Percentiles rank a stretch among this genome's conserved stretches.
These are phyloP conservation scores for Magnolia changhungtana DNA, from an alignment of 164 flowering plant species.

Conservation along the genomic window DNA sequence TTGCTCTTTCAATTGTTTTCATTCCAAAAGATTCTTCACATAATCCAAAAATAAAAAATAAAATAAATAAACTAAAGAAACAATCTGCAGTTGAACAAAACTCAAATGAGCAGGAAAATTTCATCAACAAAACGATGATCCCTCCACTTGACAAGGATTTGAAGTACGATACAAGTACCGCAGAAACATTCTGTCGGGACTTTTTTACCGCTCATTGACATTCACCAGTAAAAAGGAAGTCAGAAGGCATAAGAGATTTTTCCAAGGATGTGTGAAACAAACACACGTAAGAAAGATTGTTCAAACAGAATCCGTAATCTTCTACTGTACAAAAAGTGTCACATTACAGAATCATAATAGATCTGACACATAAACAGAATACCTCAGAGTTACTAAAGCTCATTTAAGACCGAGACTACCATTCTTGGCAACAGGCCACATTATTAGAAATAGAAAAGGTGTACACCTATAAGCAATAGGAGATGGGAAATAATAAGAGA, in stretches of 20 bases:
- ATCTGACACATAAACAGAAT: neutral
- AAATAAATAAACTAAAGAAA: too few relatives aligned
- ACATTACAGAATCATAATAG: neutral
- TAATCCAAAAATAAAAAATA: too few relatives aligned
- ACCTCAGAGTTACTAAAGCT: neutral
- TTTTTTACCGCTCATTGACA: neutral
- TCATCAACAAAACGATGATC: too few relatives aligned
- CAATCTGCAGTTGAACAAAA: too few relatives aligned
- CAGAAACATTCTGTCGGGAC: neutral
- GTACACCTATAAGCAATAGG: constrained; percentile 21
- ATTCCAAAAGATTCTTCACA: too few relatives aligned
- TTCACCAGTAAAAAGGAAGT: neutral
- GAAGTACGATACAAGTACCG: neutral
- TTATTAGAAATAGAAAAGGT: constrained; percentile 5
- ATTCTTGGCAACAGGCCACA: neutral
- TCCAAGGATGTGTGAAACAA: neutral
- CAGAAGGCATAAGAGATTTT: neutral
- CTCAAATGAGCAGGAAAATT: too few relatives aligned
- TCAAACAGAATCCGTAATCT: neutral
- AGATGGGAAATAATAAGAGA: constrained; percentile 20
- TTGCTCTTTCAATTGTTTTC: too few relatives aligned
- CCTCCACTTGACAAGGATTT: neutral
- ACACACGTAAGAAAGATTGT: neutral
- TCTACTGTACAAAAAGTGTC: neutral
- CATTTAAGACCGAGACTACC: constrained; percentile 2